phyloP scores from a whole-genome alignment of 2,329 filamentous ascomycete genomes.

The Cordyceps javanica region DNA sequence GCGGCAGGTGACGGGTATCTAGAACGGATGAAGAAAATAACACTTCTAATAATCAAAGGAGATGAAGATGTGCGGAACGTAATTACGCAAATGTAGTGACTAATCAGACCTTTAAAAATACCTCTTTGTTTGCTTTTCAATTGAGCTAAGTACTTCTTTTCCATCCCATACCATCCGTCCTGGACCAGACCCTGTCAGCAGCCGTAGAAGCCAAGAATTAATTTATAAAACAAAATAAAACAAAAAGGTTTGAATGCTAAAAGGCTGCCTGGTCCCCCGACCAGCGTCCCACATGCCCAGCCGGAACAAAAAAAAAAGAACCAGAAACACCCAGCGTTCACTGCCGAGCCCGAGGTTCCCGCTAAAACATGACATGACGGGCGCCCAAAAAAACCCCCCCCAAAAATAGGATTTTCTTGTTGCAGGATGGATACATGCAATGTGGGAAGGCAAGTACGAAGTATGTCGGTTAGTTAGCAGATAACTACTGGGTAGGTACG shows the following conservation, averaged over 20 bases:
- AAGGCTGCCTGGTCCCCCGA: background rate
- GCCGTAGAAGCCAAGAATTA: background rate
- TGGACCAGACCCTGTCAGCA: background rate
- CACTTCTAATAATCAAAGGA: too few species aligned
- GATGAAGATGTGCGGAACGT: too few species aligned
- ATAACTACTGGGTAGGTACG: too few species aligned
- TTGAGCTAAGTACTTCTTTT: background rate
- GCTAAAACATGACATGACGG: background rate
- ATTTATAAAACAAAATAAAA: background rate
- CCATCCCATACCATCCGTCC: background rate
- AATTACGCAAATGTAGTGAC: too few species aligned
- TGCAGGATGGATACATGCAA: too few species aligned
- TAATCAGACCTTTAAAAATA: too few species aligned
- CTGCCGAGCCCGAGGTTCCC: background rate
- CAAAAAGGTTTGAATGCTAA: background rate
- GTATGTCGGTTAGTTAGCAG: too few species aligned
- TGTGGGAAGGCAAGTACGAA: too few species aligned
- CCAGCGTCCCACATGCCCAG: background rate
- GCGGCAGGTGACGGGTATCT: too few species aligned
- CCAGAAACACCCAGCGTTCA: background rate
- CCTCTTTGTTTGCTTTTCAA: too few species aligned
- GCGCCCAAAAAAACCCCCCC: background rate
- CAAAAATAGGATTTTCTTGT: slow-evolving; percentile 1
- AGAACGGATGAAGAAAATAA: too few species aligned
- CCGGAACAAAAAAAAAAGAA: background rate